Evolutionary conservation across 495 filamentous ascomycete species (phyloP).

Genomic region (Xylaria grammica): DNA sequence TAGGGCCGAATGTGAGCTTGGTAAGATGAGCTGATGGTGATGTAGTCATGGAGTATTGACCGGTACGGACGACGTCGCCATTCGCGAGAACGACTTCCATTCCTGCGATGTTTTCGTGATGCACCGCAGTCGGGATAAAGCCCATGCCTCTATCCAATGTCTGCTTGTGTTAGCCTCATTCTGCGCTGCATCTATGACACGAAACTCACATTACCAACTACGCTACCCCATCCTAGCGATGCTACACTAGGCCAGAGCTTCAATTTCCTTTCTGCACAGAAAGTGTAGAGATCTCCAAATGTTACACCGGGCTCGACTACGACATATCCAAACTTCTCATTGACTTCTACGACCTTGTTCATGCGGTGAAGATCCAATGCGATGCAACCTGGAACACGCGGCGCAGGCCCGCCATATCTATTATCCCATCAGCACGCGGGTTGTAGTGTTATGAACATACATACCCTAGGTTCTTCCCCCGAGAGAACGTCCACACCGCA

Average conservation of each 20-base stretch:
- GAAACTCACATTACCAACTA: conserved; percentile 56
- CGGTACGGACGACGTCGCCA: conserved; percentile 54
- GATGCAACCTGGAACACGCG: conserved; percentile 56
- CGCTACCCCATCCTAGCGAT: conserved; percentile 62
- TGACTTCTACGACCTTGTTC: conserved; percentile 61
- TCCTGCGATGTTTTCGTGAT: conserved; percentile 53
- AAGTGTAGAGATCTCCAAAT: conserved; percentile 58
- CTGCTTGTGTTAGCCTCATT: conserved; percentile 25
- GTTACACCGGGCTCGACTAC: conserved; percentile 63
- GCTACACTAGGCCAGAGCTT: conserved; percentile 61
- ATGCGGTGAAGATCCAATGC: conserved; percentile 62
- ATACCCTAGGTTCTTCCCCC: conserved; percentile 57
- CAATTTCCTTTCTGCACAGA: conserved; percentile 53
- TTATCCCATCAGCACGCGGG: conserved; percentile 19
- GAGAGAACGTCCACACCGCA: conserved; percentile 57
- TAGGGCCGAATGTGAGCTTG: conserved; percentile 55
- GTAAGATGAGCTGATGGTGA: conserved; percentile 49
- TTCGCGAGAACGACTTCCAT: conserved; percentile 57
- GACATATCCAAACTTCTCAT: conserved; percentile 57
- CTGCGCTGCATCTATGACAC: not conserved
- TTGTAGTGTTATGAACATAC: not conserved
- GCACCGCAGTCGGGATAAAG: conserved; percentile 53
- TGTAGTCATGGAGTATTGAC: conserved; percentile 53
- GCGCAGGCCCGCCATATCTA: conserved; percentile 63
- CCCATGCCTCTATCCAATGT: conserved; percentile 50